Conservation (phyloP, 2,329 filamentous ascomycete species). For the Pochonia chlamydosporia region DNA sequence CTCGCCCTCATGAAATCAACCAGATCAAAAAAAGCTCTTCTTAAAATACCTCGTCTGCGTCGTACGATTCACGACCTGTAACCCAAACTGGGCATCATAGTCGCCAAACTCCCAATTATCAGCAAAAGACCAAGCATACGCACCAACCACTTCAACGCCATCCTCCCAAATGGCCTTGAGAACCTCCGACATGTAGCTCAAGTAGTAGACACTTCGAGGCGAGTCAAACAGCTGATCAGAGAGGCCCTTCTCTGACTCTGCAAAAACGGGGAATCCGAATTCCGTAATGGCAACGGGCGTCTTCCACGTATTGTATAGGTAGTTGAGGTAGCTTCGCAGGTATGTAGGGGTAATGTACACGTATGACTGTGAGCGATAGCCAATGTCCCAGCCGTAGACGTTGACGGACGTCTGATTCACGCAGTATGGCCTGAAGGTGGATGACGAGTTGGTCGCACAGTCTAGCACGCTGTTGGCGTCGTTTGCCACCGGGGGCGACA, state of each 20-base stretch:
- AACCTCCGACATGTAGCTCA: constrained; percentile 46
- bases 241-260: constrained; percentile 35
- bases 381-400: constrained; percentile 51
- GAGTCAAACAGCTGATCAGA: constrained; percentile 48
- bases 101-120: constrained; percentile 54
- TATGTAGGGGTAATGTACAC: constrained; percentile 55
- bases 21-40: constrained; percentile 53
- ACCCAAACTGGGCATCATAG: constrained; percentile 40
- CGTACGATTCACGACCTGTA: constrained; percentile 50
- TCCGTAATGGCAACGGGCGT: constrained; percentile 44
- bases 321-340: constrained; percentile 49
- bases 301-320: constrained; percentile 54
- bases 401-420: constrained; percentile 41
- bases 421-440: constrained; percentile 45
- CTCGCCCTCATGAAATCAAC: constrained; percentile 42
- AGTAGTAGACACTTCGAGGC: constrained; percentile 48
- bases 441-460: constrained; percentile 40
- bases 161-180: constrained; percentile 52
- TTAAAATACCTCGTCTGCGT: constrained; percentile 46
- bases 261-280: constrained; percentile 52
- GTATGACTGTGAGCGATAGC: constrained; percentile 49
- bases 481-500: constrained; percentile 35
- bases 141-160: constrained; percentile 47
- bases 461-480: constrained; percentile 34
- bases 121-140: constrained; percentile 45